phyloP scores from a whole-genome alignment of 768 basidiomycete species.

The Naganishia onofrii region DNA sequence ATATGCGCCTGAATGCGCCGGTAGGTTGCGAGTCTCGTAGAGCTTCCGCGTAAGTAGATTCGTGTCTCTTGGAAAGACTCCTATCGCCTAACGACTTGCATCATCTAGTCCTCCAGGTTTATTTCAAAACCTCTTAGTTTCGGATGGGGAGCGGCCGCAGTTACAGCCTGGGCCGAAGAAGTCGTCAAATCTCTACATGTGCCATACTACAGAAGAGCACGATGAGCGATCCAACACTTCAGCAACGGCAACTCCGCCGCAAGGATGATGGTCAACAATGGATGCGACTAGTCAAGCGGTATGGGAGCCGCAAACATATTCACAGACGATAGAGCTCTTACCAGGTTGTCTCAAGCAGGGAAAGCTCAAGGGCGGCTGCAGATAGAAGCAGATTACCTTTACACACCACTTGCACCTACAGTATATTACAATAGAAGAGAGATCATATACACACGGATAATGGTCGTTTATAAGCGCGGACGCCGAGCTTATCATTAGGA shows the following conservation, averaged over 20 bases:
- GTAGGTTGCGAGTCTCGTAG: conserved; percentile 31
- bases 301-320: too few species aligned
- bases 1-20: conserved; percentile 2
- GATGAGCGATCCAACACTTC: conserved; percentile 6
- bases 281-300: too few species aligned
- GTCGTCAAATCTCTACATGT: conserved; percentile 9
- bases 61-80: not conserved
- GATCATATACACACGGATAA: too few species aligned
- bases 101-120: conserved; percentile 17
- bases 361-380: too few species aligned
- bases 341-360: too few species aligned
- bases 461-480: too few species aligned
- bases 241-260: not conserved
- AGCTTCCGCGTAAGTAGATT: conserved; percentile 48
- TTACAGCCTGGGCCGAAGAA: conserved; percentile 8
- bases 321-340: too few species aligned
- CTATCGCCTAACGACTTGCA: not conserved
- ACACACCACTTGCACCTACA: too few species aligned
- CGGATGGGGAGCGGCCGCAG: conserved; percentile 11
- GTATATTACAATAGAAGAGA: too few species aligned
- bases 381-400: too few species aligned
- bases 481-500: too few species aligned
- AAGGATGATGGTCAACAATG: not conserved
- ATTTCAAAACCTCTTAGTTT: conserved; percentile 13
- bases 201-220: not conserved